Base-by-base conservation (phyloP, 495 filamentous ascomycete species). In the Aspergillus homomorphus region DNA sequence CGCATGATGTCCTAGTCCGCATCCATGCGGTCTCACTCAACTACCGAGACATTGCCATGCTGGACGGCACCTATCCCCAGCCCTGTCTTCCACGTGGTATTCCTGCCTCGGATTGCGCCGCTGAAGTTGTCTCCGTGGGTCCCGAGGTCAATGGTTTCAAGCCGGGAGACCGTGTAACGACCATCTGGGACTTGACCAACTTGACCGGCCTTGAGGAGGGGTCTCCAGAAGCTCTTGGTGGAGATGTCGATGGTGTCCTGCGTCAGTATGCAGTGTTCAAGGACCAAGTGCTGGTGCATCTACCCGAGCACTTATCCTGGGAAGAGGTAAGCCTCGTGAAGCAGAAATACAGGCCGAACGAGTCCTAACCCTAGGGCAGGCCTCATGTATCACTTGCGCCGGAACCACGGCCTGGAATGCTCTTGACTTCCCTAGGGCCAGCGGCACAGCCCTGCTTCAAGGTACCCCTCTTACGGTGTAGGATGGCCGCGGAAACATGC, bases 21-120 rank as follows among this genome's bases (percentile, higher is more conserved):
- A 76, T 82, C 45, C 57, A 63, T 16, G 63, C 73, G 28, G 73
- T 81, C 1, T 65, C 74, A n/a, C 63, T 82, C 20, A 84, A 84
- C 56, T 82, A 73, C 45, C 69, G 79, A 21, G 79, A 83, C 59
- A 75, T 70, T 3, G 77, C 77, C 70, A 70, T 63, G 28, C 42
- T 57, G 7, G 56, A 53, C 15, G 8, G 9, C 6, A 45, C 7
- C 14, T 55, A 55, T 23, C 53, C 53, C 0, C 22, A 24, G 10
- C 41, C 91, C 64, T 60, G 91, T 53, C 75, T 82, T 56, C 83
- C 85, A 58, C 88, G 88, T 46, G 88, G 91, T 69, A 90, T 92
- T 61, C 77, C 91, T 0, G 89, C 89, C 33, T 88, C 92, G 67
- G 89, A 92, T 58, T 90, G 89, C 73, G 88, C 84, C 67, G 89